phyloP scores from a whole-genome alignment of 176 grass and related monocot species.

The Triticum turgidum region DNA sequence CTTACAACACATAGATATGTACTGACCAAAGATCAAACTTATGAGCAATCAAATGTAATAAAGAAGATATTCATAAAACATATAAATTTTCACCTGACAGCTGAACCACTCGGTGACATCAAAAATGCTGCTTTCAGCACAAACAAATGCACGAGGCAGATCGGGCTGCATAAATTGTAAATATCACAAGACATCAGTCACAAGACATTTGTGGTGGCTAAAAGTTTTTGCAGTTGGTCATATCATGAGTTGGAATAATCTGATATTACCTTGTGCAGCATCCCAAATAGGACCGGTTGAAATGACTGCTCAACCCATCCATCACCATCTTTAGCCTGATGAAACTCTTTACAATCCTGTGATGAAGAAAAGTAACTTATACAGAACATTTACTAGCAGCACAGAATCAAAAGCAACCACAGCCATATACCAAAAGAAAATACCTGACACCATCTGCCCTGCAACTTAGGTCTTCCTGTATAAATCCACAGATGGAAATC shows the following conservation, averaged over 20 bases:
- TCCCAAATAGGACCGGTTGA: conserved; percentile 78
- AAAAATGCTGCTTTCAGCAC: conserved; percentile 87
- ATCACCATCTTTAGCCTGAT: conserved; percentile 98
- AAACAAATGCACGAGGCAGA: conserved; percentile 76
- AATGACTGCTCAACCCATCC: conserved; percentile 99
- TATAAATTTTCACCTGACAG: conserved; percentile 65
- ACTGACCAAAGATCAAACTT: not conserved
- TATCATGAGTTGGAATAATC: conserved; percentile 19
- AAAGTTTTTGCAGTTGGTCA: not conserved
- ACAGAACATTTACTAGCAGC: conserved; percentile 2
- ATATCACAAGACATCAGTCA: conserved; percentile 41
- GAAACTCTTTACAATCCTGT: conserved; percentile 97
- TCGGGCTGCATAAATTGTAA: conserved; percentile 62
- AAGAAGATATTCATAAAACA: conserved; percentile 1
- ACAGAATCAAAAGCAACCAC: conserved; percentile 6
- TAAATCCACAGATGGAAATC: conserved; percentile 89
- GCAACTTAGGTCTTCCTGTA: conserved; percentile 78
- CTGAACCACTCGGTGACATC: conserved; percentile 96
- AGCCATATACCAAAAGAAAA: conserved; percentile 7
- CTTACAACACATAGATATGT: not conserved
- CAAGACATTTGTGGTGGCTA: conserved; percentile 8
- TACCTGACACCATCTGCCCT: conserved; percentile 99
- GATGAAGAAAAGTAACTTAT: not conserved
- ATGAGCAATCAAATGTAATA: not conserved
- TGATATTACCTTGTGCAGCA: conserved; percentile 72